Percentiles rank a stretch among this genome's conserved stretches.
These are phyloP conservation scores for Microdochium trichocladiopsis DNA, from an alignment of 2,329 filamentous ascomycete species.

Conservation along the genomic window DNA sequence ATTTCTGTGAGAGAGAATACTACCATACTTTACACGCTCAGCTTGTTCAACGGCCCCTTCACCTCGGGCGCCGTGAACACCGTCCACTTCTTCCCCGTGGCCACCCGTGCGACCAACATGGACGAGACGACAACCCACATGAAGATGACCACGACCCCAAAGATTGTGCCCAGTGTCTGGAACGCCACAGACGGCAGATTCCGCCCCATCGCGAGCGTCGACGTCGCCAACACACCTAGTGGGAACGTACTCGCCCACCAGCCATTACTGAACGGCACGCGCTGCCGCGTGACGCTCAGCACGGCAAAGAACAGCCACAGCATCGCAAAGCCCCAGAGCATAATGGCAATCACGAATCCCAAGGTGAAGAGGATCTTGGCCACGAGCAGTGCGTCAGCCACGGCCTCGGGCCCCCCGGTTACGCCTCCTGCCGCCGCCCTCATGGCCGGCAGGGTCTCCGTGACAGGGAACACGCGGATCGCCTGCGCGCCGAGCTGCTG, in stretches of 20 bases:
- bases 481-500: slow-evolving; percentile 44
- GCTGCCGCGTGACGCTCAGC: slow-evolving; percentile 22
- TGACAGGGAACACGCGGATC: slow-evolving; percentile 28
- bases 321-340: slow-evolving; percentile 38
- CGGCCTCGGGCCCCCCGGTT: slow-evolving; percentile 25
- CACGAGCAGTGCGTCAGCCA: slow-evolving; percentile 26
- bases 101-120: slow-evolving; percentile 1
- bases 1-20: no score
- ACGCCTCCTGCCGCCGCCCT: background rate
- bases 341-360: slow-evolving; percentile 37
- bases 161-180: slow-evolving; percentile 4
- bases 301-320: slow-evolving; percentile 35
- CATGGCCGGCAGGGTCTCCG: slow-evolving; percentile 11
- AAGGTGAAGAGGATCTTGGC: slow-evolving; percentile 51
- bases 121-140: slow-evolving; percentile 5
- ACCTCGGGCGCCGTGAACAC: slow-evolving; percentile 7
- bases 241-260: slow-evolving; percentile 43
- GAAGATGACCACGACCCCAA: slow-evolving; percentile 5
- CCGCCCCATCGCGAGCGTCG: slow-evolving; percentile 5
- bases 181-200: slow-evolving; percentile 5
- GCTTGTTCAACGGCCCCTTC: slow-evolving; percentile 5
- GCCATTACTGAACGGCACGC: slow-evolving; percentile 37
- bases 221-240: slow-evolving; percentile 28
- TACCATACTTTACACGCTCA: background rate
- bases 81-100: slow-evolving; percentile 4